Conservation (phyloP, 83 land plant genomes). For the Isoetes engelmannii region DNA sequence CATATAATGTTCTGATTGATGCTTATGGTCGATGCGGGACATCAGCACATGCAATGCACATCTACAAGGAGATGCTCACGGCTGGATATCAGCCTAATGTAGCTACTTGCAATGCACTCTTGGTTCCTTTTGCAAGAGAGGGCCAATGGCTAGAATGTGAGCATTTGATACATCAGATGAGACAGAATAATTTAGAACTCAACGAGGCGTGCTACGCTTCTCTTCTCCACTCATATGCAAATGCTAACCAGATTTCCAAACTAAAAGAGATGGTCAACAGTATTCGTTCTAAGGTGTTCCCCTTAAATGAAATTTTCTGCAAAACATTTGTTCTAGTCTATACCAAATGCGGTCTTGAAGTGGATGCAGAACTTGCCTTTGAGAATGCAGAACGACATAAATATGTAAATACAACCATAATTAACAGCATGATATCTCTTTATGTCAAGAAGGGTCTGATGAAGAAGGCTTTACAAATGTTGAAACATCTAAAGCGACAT, state of each 20-base stretch:
- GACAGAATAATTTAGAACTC: constrained; percentile 47
- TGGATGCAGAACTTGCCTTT: constrained; percentile 61
- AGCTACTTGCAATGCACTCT: constrained; percentile 80
- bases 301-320: constrained; percentile 54
- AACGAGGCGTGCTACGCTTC: constrained; percentile 69
- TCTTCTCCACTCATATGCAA: constrained; percentile 83
- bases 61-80: constrained; percentile 67
- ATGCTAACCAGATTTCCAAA: constrained; percentile 54
- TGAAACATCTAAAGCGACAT: constrained; percentile 35
- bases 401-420: constrained; percentile 54
- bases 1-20: constrained; percentile 87
- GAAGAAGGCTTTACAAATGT: constrained; percentile 50
- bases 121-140: constrained; percentile 83
- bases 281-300: constrained; percentile 31
- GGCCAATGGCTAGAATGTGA: constrained; percentile 87
- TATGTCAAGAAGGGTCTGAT: constrained; percentile 60
- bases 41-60: constrained; percentile 69
- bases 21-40: constrained; percentile 88
- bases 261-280: constrained; percentile 46
- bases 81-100: constrained; percentile 70
- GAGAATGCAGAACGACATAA: constrained; percentile 40
- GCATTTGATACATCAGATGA: constrained; percentile 63
- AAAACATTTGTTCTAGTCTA: constrained; percentile 53
- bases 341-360: constrained; percentile 51
- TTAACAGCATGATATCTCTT: constrained; percentile 67